Evolutionary conservation across 805 yeast genomes (phyloP).

Genomic region (Tanozyma kutaoensis): DNA sequence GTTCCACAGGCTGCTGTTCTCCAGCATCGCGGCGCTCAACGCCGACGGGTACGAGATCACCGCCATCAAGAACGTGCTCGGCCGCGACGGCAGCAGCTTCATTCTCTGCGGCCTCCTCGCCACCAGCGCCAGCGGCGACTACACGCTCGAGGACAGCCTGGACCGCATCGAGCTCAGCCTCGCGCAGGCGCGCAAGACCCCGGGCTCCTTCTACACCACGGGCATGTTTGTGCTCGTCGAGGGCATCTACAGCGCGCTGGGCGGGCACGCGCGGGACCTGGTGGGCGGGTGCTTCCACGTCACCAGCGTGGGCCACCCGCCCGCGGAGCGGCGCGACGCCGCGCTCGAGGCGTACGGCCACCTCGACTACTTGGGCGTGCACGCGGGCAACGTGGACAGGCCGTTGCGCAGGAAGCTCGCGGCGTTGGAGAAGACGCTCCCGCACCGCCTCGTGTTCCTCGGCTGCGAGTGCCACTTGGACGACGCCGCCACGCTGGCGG

Average conservation of each 20-base stretch:
- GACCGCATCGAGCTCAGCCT: conserved; percentile 62
- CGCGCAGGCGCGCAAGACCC: conserved; percentile 45
- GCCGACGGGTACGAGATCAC: conserved; percentile 33
- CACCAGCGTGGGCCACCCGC: conserved; percentile 73
- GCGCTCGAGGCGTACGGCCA: conserved; percentile 67
- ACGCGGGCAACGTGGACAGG: conserved; percentile 36
- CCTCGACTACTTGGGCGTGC: conserved; percentile 49
- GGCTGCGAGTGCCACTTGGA: conserved; percentile 71
- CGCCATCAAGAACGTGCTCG: conserved; percentile 70
- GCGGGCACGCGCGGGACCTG: conserved; percentile 23
- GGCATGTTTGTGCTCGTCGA: conserved; percentile 77
- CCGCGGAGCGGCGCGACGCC: conserved; percentile 60
- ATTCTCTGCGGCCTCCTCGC: conserved; percentile 66
- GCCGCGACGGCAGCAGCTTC: conserved; percentile 69
- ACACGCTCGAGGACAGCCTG: conserved; percentile 69
- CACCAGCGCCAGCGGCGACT: conserved; percentile 49
- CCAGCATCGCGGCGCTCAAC: conserved; percentile 30
- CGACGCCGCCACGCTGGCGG: conserved; percentile 42
- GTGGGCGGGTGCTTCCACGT: conserved; percentile 50
- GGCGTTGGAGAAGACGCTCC: conserved; percentile 41
- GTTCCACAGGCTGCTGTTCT: conserved; percentile 42
- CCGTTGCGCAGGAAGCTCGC: conserved; percentile 41
- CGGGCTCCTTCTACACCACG: conserved; percentile 51
- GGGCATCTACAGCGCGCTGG: conserved; percentile 68
- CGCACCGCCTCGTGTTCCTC: conserved; percentile 51